Percentiles rank a stretch among this genome's conserved stretches.
These are phyloP conservation scores for Elaeagnus macrophylla DNA, from an alignment of 306 rosid genomes.

Conservation along the genomic window DNA sequence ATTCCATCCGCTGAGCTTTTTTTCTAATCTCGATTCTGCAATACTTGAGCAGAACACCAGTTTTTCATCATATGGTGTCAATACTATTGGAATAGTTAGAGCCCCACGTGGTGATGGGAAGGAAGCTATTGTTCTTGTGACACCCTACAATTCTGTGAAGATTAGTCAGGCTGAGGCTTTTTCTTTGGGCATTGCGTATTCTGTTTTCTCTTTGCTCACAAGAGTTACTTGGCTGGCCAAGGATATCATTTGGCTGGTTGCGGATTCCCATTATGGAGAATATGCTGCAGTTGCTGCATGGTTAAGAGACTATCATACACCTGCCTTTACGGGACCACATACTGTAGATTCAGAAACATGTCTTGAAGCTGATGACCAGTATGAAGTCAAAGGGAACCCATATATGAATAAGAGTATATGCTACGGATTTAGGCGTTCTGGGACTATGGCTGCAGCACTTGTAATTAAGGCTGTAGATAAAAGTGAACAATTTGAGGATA, in stretches of 20 bases:
- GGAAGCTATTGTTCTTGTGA: conserved; percentile 90
- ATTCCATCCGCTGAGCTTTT: conserved; percentile 74
- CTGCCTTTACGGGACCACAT: conserved; percentile 35
- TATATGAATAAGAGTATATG: conserved; percentile 26
- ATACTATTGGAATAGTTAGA: conserved; percentile 79
- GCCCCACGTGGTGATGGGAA: conserved; percentile 96
- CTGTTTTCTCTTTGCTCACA: conserved; percentile 74
- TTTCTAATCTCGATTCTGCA: conserved; percentile 61
- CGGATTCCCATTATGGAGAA: conserved; percentile 80
- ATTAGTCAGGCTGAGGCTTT: conserved; percentile 49
- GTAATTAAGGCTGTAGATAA: conserved; percentile 68
- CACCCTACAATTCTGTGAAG: conserved; percentile 58
- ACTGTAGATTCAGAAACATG: conserved; percentile 41
- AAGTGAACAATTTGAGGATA: conserved; percentile 53
- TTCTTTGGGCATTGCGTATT: conserved; percentile 73
- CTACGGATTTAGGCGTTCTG: conserved; percentile 76
- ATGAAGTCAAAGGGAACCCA: conserved; percentile 31
- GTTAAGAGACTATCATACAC: conserved; percentile 84
- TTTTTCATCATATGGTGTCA: conserved; percentile 55
- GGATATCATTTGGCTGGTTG: conserved; percentile 82
- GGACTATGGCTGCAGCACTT: conserved; percentile 92
- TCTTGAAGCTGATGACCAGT: conserved; percentile 20
- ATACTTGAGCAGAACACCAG: conserved; percentile 39
- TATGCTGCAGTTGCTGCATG: conserved; percentile 70
- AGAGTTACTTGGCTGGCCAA: conserved; percentile 91